Evolutionary conservation across 805 yeast species (phyloP).

Genomic region (Yamadazyma takamatsuzukensis): DNA sequence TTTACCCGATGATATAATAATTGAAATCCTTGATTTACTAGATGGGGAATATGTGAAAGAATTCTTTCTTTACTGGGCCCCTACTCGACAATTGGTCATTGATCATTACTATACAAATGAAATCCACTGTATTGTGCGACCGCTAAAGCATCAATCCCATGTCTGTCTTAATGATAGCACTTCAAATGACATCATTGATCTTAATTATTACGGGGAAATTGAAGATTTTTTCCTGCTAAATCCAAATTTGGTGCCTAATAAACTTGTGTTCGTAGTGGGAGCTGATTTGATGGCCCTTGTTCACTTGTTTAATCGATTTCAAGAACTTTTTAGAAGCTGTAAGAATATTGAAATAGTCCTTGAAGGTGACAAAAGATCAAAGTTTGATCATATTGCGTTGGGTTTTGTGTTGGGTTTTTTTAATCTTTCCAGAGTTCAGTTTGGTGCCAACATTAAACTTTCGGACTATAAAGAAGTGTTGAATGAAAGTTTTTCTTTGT

Average conservation of each 20-base stretch:
- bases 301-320: conserved; percentile 19
- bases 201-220: conserved; percentile 26
- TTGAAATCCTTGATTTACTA: conserved; percentile 15
- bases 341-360: conserved; percentile 23
- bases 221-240: conserved; percentile 28
- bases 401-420: conserved; percentile 18
- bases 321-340: conserved; percentile 13
- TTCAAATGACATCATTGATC: conserved; percentile 10
- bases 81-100: conserved; percentile 20
- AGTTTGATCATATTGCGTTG: conserved; percentile 14
- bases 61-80: conserved; percentile 17
- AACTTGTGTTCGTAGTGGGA: conserved; percentile 25
- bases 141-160: conserved; percentile 13
- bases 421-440: conserved; percentile 28
- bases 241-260: conserved; percentile 25
- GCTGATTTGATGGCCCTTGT: conserved; percentile 27
- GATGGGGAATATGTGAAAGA: conserved; percentile 20
- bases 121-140: conserved; percentile 30
- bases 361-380: conserved; percentile 23
- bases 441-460: conserved; percentile 23
- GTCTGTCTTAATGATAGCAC: conserved; percentile 6
- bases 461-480: conserved; percentile 5
- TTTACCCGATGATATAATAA: conserved; percentile 22
- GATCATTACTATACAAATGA: conserved; percentile 26
- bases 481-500: conserved; percentile 6